phyloP scores from a whole-genome alignment of 352 stramenopile species.

The Phytophthora tentaculata region DNA sequence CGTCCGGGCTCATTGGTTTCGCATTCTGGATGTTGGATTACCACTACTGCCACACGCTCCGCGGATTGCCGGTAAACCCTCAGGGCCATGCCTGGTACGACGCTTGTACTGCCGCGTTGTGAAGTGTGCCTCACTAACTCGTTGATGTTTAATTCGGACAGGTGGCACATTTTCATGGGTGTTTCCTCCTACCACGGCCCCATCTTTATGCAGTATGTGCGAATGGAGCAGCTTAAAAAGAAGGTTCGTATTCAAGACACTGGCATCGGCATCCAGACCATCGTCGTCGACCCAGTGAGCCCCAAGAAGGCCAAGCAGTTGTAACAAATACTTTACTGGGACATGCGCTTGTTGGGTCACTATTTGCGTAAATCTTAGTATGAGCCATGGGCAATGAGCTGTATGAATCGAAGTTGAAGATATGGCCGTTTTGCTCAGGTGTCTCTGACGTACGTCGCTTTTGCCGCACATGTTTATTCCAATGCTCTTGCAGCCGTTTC shows the following conservation, averaged over 20 bases:
- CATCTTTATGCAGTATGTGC: constrained; percentile 88
- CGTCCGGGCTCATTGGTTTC: constrained; percentile 59
- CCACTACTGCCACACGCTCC: constrained; percentile 68
- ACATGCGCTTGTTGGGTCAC: background rate
- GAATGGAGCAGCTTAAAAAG: constrained; percentile 73
- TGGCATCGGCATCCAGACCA: constrained; percentile 64
- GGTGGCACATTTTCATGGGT: constrained; percentile 85
- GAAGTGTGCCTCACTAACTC: constrained; percentile 10
- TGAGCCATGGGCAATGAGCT: constrained; percentile 2
- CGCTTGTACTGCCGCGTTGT: background rate
- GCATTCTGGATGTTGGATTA: constrained; percentile 82
- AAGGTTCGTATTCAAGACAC: constrained; percentile 59
- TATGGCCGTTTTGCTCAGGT: constrained; percentile 1
- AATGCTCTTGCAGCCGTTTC: background rate
- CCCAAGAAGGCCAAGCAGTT: constrained; percentile 43
- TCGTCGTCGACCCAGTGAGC: constrained; percentile 48
- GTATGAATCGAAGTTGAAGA: constrained; percentile 2
- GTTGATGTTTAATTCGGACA: constrained; percentile 9
- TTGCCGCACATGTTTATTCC: constrained; percentile 8
- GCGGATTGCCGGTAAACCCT: constrained; percentile 65
- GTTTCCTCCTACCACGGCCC: constrained; percentile 79
- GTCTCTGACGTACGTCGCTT: background rate
- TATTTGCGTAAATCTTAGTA: constrained; percentile 20
- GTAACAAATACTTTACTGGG: constrained; percentile 21
- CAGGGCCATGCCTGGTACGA: constrained; percentile 76